Evolutionary conservation across 164 flowering plant species (phyloP), one percentile per base, ranked within the genome.

Genomic region (Stephania yunnanensis): DNA sequence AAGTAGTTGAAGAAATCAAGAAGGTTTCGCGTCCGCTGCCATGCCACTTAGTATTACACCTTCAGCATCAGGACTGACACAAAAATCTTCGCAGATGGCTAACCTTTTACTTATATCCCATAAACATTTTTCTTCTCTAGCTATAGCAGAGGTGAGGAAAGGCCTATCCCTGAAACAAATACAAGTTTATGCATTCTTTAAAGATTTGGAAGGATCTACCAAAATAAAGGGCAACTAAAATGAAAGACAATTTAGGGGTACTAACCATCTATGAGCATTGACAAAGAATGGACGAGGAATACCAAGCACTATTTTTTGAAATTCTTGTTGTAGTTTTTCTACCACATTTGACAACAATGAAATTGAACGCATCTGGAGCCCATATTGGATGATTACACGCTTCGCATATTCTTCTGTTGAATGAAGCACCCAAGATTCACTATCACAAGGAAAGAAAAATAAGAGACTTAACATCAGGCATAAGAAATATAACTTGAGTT

Each of bases 381-480:
- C 98, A 53, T 84, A 77, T 82, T 87, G 82, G 66, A 84, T 78
- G 74, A 92, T 89, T 44, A 91, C 66, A 44, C 68, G 66, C 72
- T 76, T 79, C 13, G 95, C 97, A 81, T 92, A 91, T 64, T 87
- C 85, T 36, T 48, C 73, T 2, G 92, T 91, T 42, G 94, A 92
- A 84, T 92, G 94, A 81, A 92, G 79, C 46, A 92, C 91, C 97
- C 94, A 92, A 19, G 87, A 75, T 77, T 92, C 95, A 76, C 93
- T 92, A 75, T 29, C 63, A 68, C 53, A n/a, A 75, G 74, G 72
- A 45, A 64, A 75, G 53, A 63, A 66, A 22, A 72, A 11, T 36
- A 36, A 36, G 3, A 36, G 42, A 4, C 42, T 36, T 69, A 50
- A 68, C 1, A 71, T 20, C 25, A 19, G 19, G 1, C 42, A 36